Base-by-base conservation (phyloP, 805 yeast genomes). In the Candida andamanensis region DNA sequence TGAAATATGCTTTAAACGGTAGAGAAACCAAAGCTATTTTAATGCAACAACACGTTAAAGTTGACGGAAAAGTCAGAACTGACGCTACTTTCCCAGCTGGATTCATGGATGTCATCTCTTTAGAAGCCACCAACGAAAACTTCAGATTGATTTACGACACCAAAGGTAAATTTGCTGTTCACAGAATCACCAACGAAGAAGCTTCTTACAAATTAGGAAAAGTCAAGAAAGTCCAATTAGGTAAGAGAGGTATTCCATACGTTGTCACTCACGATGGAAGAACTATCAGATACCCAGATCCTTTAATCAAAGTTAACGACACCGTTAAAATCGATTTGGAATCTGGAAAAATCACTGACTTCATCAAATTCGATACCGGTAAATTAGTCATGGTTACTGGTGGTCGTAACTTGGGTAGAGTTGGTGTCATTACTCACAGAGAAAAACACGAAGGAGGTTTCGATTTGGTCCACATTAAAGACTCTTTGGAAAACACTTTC, bases 251-350 rank as follows among this genome's bases (percentile, higher is more conserved):
- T 65, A 78, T 90, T 59, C 98, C 98, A 63, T 90, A 85, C 83
- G 82, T 85, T 63, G 97, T 90, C 54, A 90, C 98, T 64, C 98
- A 90, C 81, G 98, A 90, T 66, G 97, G 98, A 73, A 89, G 98
- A 81, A 90, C 98, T 65, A 74, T 90, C 77, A 89, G 97, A 74
- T 90, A 89, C 85, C 97, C 97, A 70, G 97, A 90, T 67, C 98
- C 98, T 72, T 69, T 72, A 55, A 80, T 90, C 81, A 90, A 77
- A 75, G 87, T 86, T 62, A 89, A 92, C 80, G 98, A 90, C 76
- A 85, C 97, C 55, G 95, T 90, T 64, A 89, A 89, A 81, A 74
- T 90, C 63, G 95, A 90, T 74, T 76, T 90, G 61, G 95, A 90
- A 55, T 70, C 96, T 51, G 97, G 97, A 69, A 90, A 90, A 79